Evolutionary conservation across 768 basidiomycete genomes (phyloP), one percentile per base, ranked within the genome.

Genomic region (Mycena albidolilacea): DNA sequence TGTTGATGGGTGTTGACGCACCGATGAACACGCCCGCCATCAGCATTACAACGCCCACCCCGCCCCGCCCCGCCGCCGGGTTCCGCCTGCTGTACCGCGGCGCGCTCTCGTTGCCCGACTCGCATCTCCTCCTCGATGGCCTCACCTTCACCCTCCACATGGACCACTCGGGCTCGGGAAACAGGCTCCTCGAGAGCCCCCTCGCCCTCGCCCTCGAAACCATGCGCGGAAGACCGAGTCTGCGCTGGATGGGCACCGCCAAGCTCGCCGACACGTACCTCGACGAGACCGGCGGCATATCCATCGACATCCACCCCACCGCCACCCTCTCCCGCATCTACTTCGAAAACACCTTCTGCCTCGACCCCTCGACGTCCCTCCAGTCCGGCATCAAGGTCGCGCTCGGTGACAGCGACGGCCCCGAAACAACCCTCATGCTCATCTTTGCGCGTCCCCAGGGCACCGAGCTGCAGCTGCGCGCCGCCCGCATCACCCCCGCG

Each of bases 1-100:
- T 67, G 44, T 67, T 67, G 67, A 61, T 48, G 30, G 6, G 0
- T 35, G 35, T 61, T 61, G 59, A 7, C 23, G 23, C 23, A 1
- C 1, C 19, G 46, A 58, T 30, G 41, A 43, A 67, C 1, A 44
- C 43, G 38, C 71, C 71, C 11, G 61, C 58, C 2, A 72, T 72
- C n/a, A 72, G 57, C 65, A 73, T 76, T 61, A 76, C 68, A 3
- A 73, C 75, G 5, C 72, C 77, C 9, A 80, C 78, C 1, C 77
- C 80, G 1, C 77, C 78, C 44, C 75, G 74, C 48, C 60, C 68
- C 30, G 50, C 76, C 17, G 52, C 76, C 1, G 72, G 78, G 12
- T 84, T 88, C 74, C 91, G 94, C 50, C 86, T 94, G 0, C 87
- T 95, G 35, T 95, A 94, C 77, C 91, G 94, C 63, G 94, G 94